Conservation (phyloP, 192 early-diverging fungal genomes). For the Coemansia sp. region DNA sequence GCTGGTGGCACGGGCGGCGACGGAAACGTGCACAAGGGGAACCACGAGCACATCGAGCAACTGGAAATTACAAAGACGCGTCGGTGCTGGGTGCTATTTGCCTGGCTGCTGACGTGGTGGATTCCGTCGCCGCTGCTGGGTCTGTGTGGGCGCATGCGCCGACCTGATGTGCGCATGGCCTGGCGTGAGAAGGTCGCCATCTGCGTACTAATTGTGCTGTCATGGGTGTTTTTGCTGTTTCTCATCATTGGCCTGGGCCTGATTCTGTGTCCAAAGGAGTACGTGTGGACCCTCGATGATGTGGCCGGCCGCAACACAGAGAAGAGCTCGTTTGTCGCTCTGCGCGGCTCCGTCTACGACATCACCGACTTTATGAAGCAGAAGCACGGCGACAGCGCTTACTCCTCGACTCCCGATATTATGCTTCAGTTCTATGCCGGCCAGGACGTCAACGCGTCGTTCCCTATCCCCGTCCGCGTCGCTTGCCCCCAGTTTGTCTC, state of each 20-base stretch:
- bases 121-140: constrained; percentile 28
- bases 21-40: constrained; percentile 38
- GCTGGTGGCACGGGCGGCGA: constrained; percentile 42
- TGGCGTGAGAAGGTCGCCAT: constrained; percentile 91
- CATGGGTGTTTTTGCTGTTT: constrained; percentile 77
- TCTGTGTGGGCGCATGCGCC: constrained; percentile 63
- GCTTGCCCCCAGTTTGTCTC: constrained; percentile 53
- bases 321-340: constrained; percentile 57
- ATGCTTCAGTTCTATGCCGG: constrained; percentile 13
- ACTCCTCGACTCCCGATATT: constrained; percentile 36
- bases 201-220: constrained; percentile 77
- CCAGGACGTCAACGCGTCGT: constrained; percentile 49
- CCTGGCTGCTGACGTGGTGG: constrained; percentile 41
- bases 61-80: constrained; percentile 30
- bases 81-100: constrained; percentile 26
- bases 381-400: constrained; percentile 55
- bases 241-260: constrained; percentile 80
- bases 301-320: constrained; percentile 58
- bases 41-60: constrained; percentile 39
- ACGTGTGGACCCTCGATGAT: constrained; percentile 56
- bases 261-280: constrained; percentile 71
- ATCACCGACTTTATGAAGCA: constrained; percentile 60
- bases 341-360: constrained; percentile 70
- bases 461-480: constrained; percentile 54
- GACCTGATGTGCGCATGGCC: constrained; percentile 89